Evolutionary conservation across 75 land plant genomes (phyloP), one percentile per base, ranked within the genome.

Genomic region (Selaginella tamariscina): DNA sequence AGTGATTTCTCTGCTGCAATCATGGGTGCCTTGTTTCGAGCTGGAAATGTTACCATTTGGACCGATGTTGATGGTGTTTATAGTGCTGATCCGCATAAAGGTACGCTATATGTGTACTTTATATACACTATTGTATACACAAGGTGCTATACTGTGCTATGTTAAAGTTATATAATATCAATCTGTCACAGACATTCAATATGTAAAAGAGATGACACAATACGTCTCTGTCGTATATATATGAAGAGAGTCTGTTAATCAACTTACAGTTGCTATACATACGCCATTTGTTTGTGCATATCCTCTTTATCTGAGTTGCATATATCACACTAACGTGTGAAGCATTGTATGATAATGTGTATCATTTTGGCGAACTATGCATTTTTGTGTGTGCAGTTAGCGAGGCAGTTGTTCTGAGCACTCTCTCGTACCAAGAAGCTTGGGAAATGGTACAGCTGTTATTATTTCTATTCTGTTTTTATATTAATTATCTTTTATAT

Each of bases 391-490:
- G 11, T 39, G 11, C 49, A 39, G 49, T 39, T 5, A 39, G 49
- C 49, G 49, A 39, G 15, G 49, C 49, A 5, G 49, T 39, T 59
- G 62, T 59, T 5, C 26, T 26, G 21, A 59, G 27, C 24, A 59
- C 62, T 21, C 62, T 59, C n/a, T 23, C 62, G 2, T 59, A 59
- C 26, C 62, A 59, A 59, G 62, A 59, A 59, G 62, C 62, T 23
- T 59, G 62, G 62, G 62, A 59, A 23, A 59, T 59, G 62, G 62
- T 59, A 59, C n/a, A n/a, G n/a, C n/a, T n/a, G n/a, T n/a, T n/a
- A n/a, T n/a, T n/a, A n/a, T n/a, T n/a, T n/a, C n/a, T n/a, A n/a
- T n/a, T n/a, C n/a, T n/a, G n/a, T n/a, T n/a, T n/a, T n/a, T n/a
- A 59, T 2, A 23, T 2, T n/a, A 21, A 23, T 21, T 9, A 8